Evolutionary conservation across 345 rosid genomes (phyloP).

Genomic region (Garcia nutans): DNA sequence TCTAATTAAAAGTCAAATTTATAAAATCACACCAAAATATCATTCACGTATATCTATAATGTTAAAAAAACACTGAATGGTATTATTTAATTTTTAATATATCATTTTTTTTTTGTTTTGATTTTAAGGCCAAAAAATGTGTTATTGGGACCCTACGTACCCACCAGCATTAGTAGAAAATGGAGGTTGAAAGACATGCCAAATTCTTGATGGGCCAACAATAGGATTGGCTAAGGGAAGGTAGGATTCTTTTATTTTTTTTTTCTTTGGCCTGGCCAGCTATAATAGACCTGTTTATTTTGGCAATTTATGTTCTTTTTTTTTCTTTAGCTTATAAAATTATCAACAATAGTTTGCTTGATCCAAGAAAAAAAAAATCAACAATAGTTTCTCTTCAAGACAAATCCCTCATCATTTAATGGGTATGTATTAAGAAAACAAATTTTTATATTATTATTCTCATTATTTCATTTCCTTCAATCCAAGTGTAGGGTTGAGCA

Average conservation of each 20-base stretch:
- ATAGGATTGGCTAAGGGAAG: conserved; percentile 9
- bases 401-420: too few species aligned
- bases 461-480: too few species aligned
- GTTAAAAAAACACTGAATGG: too few species aligned
- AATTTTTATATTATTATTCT: too few species aligned
- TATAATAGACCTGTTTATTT: background rate
- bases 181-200: background rate
- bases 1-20: too few species aligned
- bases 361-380: conserved; percentile 1
- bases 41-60: too few species aligned
- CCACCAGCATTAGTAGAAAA: background rate
- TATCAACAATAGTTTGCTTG: conserved; percentile 9
- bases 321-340: background rate
- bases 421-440: too few species aligned
- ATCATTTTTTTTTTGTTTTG: too few species aligned
- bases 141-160: background rate
- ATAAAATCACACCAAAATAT: too few species aligned
- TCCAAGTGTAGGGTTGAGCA: too few species aligned
- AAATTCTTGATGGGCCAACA: conserved; percentile 6
- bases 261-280: background rate
- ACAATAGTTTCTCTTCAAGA: background rate
- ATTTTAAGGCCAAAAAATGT: background rate
- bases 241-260: background rate
- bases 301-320: background rate
- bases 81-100: too few species aligned